These are phyloP conservation scores for Vitis rupestris DNA, from an alignment of 164 flowering plant genomes.

Conservation along the genomic window DNA sequence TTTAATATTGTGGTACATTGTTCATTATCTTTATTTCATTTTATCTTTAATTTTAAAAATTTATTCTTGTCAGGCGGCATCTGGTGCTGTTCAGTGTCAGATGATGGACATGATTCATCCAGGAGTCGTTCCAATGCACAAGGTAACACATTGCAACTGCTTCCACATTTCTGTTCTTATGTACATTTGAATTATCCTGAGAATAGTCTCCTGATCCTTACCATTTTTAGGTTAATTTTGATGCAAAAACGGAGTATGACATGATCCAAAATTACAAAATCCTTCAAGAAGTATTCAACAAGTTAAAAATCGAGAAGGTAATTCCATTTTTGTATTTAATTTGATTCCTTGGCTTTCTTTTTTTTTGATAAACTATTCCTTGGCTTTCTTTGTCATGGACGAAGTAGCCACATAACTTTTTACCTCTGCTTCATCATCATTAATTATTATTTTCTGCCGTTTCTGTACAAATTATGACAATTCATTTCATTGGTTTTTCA, in stretches of 20 bases:
- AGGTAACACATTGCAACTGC: slow-evolving; percentile 38
- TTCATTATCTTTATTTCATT: too few species aligned
- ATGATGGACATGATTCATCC: slow-evolving; percentile 88
- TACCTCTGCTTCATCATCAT: background rate
- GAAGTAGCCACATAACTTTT: background rate
- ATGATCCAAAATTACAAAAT: slow-evolving; percentile 95
- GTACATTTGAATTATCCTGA: background rate
- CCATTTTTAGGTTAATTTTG: slow-evolving; percentile 71
- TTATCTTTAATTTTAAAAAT: background rate
- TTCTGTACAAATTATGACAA: too few species aligned
- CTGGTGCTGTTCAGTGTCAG: slow-evolving; percentile 95
- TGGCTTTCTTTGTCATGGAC: background rate
- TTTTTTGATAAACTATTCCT: background rate
- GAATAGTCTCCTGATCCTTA: background rate
- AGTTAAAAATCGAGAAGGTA: slow-evolving; percentile 84
- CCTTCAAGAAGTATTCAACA: slow-evolving; percentile 84
- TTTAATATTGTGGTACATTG: too few species aligned
- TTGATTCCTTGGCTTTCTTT: background rate
- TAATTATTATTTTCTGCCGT: too few species aligned
- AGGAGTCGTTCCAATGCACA: slow-evolving; percentile 94
- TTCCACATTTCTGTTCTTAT: background rate
- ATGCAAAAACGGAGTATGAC: slow-evolving; percentile 87
- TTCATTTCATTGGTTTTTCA: too few species aligned
- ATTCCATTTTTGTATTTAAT: background rate
- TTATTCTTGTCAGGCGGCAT: slow-evolving; percentile 61